These are phyloP conservation scores for Clonostachys chloroleuca DNA, from an alignment of 2,329 filamentous ascomycete species.

Conservation along the genomic window DNA sequence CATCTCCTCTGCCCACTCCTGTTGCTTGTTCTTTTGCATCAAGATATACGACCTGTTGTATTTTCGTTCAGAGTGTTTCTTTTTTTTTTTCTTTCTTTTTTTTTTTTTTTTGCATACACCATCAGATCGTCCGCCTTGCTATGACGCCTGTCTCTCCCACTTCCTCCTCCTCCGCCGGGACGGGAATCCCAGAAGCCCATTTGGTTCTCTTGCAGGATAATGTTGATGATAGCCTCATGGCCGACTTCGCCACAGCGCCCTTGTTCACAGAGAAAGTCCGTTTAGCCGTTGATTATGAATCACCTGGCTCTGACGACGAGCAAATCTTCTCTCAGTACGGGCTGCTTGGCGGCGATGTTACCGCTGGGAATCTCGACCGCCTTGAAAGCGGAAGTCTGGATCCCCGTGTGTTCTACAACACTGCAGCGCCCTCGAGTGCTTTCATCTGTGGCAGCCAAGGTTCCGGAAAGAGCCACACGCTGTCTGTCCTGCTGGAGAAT, in stretches of 20 bases:
- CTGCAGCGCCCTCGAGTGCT: constrained; percentile 46
- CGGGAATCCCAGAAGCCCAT: background rate
- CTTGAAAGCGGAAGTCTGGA: background rate
- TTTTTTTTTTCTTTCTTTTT: no score
- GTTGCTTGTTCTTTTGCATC: no score
- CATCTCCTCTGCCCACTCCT: no score
- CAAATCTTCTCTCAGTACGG: constrained; percentile 4
- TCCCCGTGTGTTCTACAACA: constrained; percentile 36
- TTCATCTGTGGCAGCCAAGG: constrained; percentile 64
- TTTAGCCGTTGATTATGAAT: background rate
- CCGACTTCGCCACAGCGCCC: constrained; percentile 18
- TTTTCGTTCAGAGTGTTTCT: no score
- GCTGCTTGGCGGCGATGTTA: constrained; percentile 2
- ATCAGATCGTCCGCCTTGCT: no score
- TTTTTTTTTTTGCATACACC: no score
- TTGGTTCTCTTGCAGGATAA: constrained; percentile 8
- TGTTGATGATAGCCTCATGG: constrained; percentile 4
- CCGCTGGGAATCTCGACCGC: background rate
- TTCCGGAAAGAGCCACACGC: constrained; percentile 59
- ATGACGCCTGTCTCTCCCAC: no score
- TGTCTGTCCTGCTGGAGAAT: constrained; percentile 53
- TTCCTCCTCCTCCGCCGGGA: no score
- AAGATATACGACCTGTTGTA: no score
- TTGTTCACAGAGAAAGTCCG: constrained; percentile 21
- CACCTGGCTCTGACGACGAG: background rate